Base-by-base conservation (phyloP, 176 grass and related monocot species). In the Oryza meyeriana region DNA sequence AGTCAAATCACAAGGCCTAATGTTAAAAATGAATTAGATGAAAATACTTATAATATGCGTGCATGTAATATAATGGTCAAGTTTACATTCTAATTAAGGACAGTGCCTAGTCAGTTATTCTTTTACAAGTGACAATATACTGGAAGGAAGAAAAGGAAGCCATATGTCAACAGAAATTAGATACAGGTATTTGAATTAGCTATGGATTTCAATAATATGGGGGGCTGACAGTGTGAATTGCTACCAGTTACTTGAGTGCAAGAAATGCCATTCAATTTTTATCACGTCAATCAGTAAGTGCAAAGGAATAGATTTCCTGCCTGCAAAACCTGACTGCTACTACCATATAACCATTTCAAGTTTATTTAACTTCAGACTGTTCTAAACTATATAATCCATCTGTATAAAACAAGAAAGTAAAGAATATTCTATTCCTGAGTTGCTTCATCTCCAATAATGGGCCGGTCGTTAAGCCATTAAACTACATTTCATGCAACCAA, bases 1-100 rank as follows among this genome's bases (percentile, higher is more conserved):
- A 72, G 47, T 77, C 66, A 91, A 72, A 75, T 77, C 58, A 89
- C 50, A 92, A 75, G 42, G 55, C 4, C 61, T 86, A 45, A 5
- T 67, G 44, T 80, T 35, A 82, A 74, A 69, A 64, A 58, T 78
- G 64, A 12, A 58, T 82, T 22, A 66, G 48, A 69, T 28, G 22
- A 41, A 24, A 72, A 59, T 38, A 24, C 12, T 45, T 65, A 17
- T 10, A 64, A 47, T 32, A 41, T 47, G 6, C 31, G 61, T 39
- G 6, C 31, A 67, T 39, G 18, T n/a, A 57, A 25, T 66, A 28
- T 32, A 68, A 38, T 55, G 17, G 18, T 32, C 30, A 89, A 83
- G 75, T 65, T 45, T 30, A 52, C 41, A 26, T 73, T 57, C 64
- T 55, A 12, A 72, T 39, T 64, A 25, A 32, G 36, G 25, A 3